Conservation (phyloP, 148 eudicot genomes). For the Mesembryanthemum crystallinum region DNA sequence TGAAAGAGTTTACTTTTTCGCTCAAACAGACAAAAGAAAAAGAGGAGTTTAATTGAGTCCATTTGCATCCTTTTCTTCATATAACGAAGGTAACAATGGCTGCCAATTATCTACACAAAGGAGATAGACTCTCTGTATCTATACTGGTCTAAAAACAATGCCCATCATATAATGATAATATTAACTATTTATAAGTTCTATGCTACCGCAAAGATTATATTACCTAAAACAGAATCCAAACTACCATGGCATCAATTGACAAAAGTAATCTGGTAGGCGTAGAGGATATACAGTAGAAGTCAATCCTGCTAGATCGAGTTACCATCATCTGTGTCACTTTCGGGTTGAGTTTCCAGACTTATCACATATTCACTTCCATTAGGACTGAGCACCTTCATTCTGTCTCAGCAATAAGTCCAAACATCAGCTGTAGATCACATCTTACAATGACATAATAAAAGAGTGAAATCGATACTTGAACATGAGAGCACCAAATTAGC, state of each 20-base stretch:
- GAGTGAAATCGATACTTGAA: background rate
- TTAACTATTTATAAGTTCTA: background rate
- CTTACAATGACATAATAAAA: background rate
- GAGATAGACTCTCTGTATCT: background rate
- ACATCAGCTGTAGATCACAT: background rate
- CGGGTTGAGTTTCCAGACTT: slow-evolving; percentile 35
- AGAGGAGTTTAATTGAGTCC: too few relatives aligned
- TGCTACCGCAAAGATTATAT: background rate
- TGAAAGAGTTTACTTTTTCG: too few relatives aligned
- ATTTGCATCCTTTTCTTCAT: too few relatives aligned
- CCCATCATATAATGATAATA: background rate
- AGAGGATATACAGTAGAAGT: background rate
- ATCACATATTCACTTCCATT: slow-evolving; percentile 47
- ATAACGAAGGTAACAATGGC: too few relatives aligned
- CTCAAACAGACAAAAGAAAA: too few relatives aligned
- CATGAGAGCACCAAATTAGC: background rate
- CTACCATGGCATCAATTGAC: background rate
- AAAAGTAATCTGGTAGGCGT: background rate
- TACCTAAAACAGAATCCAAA: background rate
- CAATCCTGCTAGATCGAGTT: slow-evolving; percentile 12
- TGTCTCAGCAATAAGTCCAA: slow-evolving; percentile 21
- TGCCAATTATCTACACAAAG: too few relatives aligned
- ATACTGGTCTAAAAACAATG: background rate
- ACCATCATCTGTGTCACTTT: slow-evolving; percentile 47
- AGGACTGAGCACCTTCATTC: slow-evolving; percentile 60